These are phyloP conservation scores for Ligustrum vulgare DNA, from an alignment of 257 asterid species.

Conservation along the genomic window DNA sequence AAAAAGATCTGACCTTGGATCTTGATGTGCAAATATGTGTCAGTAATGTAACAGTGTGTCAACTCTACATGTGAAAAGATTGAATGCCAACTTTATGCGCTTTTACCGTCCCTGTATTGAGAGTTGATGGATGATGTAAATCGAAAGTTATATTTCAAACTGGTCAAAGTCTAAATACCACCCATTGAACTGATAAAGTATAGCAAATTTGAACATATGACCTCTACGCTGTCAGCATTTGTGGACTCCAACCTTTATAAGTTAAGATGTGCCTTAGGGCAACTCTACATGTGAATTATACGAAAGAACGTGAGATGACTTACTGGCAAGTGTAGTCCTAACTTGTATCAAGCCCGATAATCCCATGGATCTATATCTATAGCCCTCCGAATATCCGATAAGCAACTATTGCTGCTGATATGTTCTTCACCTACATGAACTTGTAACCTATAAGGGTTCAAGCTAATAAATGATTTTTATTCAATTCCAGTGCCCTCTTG, in stretches of 20 bases:
- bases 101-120: too few relatives aligned
- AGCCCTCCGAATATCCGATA: constrained; percentile 86
- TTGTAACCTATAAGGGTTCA: constrained; percentile 95
- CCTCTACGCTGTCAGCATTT: too few relatives aligned
- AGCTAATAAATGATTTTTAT: constrained; percentile 79
- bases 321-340: constrained; percentile 83
- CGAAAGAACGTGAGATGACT: constrained; percentile 29
- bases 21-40: not conserved
- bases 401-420: constrained; percentile 87
- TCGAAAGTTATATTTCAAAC: too few relatives aligned
- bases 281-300: not conserved
- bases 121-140: too few relatives aligned
- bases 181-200: too few relatives aligned
- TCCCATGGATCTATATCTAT: constrained; percentile 87
- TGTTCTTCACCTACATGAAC: constrained; percentile 86
- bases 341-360: constrained; percentile 91
- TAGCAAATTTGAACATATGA: too few relatives aligned
- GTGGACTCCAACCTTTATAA: too few relatives aligned
- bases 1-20: too few relatives aligned
- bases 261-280: too few relatives aligned
- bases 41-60: not conserved
- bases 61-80: too few relatives aligned
- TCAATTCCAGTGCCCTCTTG: constrained; percentile 86
- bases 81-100: too few relatives aligned
- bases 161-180: too few relatives aligned